A percentile compares a stretch with the other conserved stretches of the same genome.
These are phyloP conservation scores for Coemansia sp. DNA, from an alignment of 192 early-diverging fungal genomes.

Conservation along the genomic window DNA sequence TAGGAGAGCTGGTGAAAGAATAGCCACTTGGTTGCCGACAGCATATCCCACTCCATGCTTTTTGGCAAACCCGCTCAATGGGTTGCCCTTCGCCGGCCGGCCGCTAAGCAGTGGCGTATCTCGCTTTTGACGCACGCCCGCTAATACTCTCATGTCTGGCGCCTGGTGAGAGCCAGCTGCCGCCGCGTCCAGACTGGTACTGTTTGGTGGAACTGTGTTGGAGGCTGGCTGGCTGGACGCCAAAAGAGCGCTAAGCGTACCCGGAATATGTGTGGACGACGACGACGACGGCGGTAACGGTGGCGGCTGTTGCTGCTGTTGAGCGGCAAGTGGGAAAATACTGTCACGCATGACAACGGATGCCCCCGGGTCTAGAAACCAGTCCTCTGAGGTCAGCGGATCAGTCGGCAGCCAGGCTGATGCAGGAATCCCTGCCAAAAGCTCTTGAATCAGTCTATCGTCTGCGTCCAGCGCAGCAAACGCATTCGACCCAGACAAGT, in stretches of 20 bases:
- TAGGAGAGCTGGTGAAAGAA: slow-evolving; percentile 41
- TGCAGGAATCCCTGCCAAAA: slow-evolving; percentile 48
- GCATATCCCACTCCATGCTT: slow-evolving; percentile 47
- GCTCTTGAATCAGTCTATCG: slow-evolving; percentile 47
- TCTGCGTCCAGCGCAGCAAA: slow-evolving; percentile 28
- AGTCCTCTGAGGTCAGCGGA: slow-evolving; percentile 51
- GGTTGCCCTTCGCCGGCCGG: slow-evolving; percentile 22
- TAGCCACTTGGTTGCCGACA: slow-evolving; percentile 44
- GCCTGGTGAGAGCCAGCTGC: slow-evolving; percentile 1
- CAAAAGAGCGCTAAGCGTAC: neutral
- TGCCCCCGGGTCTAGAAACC: slow-evolving; percentile 43
- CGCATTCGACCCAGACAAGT: slow-evolving; percentile 1
- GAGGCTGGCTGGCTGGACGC: neutral
- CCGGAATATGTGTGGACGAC: neutral
- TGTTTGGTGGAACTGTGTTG: neutral
- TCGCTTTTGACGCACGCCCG: slow-evolving; percentile 26
- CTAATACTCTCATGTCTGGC: slow-evolving; percentile 30
- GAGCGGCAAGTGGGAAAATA: neutral
- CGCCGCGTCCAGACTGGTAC: neutral
- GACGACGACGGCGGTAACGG: neutral
- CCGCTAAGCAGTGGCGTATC: slow-evolving; percentile 25
- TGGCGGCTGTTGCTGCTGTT: neutral
- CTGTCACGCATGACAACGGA: slow-evolving; percentile 39
- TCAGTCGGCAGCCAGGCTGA: slow-evolving; percentile 48
- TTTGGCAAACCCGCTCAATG: slow-evolving; percentile 47